Evolutionary conservation across 2,329 filamentous ascomycete species (phyloP).

Genomic region (Claviceps arundinis): DNA sequence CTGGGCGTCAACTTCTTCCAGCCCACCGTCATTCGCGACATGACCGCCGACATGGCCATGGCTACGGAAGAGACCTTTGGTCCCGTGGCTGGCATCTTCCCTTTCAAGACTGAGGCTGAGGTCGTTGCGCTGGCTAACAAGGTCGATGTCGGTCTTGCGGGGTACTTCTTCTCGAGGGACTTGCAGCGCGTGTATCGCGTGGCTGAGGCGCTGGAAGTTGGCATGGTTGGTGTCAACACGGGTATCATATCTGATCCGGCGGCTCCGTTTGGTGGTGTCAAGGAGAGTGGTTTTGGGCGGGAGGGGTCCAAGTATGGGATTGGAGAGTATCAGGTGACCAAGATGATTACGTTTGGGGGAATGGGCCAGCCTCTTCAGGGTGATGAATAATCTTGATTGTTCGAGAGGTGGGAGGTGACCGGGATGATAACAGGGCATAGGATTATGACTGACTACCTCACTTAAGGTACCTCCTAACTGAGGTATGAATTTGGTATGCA

Average conservation of each 20-base stretch:
- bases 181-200: conserved; percentile 46
- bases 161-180: conserved; percentile 76
- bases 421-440: not conserved
- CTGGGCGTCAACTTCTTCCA: conserved; percentile 79
- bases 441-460: not conserved
- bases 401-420: not conserved
- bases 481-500: too few relatives aligned
- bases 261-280: conserved; percentile 63
- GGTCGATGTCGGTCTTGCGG: conserved; percentile 76
- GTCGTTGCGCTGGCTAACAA: conserved; percentile 74
- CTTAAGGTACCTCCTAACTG: too few relatives aligned
- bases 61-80: conserved; percentile 89
- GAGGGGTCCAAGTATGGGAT: conserved; percentile 70
- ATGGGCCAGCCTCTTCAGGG: conserved; percentile 42
- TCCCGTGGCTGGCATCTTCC: conserved; percentile 79
- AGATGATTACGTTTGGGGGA: conserved; percentile 45
- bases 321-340: conserved; percentile 62
- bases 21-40: conserved; percentile 77
- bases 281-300: conserved; percentile 67
- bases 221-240: conserved; percentile 79
- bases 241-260: conserved; percentile 49
- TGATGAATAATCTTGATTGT: conserved; percentile 7
- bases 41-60: conserved; percentile 75
- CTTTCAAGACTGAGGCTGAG: conserved; percentile 78
- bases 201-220: conserved; percentile 61